phyloP scores from a whole-genome alignment of 768 basidiomycete species.

The Rhizopogon salebrosus region DNA sequence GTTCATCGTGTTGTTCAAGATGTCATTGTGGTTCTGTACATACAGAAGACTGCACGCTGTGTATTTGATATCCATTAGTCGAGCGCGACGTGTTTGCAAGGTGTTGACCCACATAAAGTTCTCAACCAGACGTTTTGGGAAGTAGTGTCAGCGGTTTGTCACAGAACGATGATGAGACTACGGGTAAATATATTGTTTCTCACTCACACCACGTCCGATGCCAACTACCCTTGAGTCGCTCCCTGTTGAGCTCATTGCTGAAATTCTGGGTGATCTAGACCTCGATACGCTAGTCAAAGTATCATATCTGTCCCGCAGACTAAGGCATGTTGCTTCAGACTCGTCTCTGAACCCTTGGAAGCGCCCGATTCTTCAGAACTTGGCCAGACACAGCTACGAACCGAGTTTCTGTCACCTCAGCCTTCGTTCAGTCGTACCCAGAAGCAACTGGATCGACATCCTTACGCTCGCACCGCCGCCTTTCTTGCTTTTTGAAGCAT shows the following conservation, averaged over 20 bases:
- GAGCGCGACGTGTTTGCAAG: too few relatives aligned
- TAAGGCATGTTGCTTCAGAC: slow-evolving; percentile 57
- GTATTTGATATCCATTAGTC: too few relatives aligned
- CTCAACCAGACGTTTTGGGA: too few relatives aligned
- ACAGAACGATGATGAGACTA: too few relatives aligned
- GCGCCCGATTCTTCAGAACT: slow-evolving; percentile 56
- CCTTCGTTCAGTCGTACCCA: slow-evolving; percentile 58
- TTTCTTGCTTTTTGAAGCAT: slow-evolving; percentile 64
- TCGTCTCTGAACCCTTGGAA: slow-evolving; percentile 72
- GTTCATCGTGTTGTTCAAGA: too few relatives aligned
- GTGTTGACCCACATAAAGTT: too few relatives aligned
- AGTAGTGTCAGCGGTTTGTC: too few relatives aligned
- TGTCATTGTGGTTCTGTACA: too few relatives aligned
- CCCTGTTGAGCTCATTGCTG: slow-evolving; percentile 74
- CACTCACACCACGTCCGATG: not conserved
- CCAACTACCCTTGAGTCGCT: slow-evolving; percentile 38
- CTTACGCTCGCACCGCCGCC: slow-evolving; percentile 54
- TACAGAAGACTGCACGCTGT: too few relatives aligned
- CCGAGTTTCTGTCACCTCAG: slow-evolving; percentile 51
- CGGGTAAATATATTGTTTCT: too few relatives aligned
- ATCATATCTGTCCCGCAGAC: slow-evolving; percentile 56
- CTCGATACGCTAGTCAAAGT: slow-evolving; percentile 52
- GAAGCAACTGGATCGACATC: slow-evolving; percentile 79
- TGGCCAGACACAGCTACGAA: slow-evolving; percentile 45
- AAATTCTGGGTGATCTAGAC: slow-evolving; percentile 66